Evolutionary conservation across 805 yeast species (phyloP).

Genomic region (Schwanniomyces yamadae): DNA sequence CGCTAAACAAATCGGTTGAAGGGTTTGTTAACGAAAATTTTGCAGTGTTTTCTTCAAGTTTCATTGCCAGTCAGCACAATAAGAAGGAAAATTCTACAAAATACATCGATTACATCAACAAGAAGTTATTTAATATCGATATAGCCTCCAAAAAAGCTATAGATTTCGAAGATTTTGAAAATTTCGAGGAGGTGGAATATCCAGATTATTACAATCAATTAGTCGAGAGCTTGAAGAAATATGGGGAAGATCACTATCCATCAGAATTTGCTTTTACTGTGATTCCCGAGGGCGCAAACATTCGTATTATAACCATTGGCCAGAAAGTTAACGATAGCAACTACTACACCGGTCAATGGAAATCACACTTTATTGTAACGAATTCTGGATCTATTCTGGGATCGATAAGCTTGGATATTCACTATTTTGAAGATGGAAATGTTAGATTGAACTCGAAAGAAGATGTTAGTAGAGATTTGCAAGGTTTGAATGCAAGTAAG

Average conservation of each 20-base stretch:
- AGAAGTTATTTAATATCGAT: slow-evolving; percentile 58
- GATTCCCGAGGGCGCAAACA: slow-evolving; percentile 33
- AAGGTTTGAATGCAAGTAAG: slow-evolving; percentile 23
- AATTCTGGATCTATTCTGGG: slow-evolving; percentile 45
- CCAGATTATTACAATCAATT: slow-evolving; percentile 30
- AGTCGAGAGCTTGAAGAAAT: slow-evolving; percentile 39
- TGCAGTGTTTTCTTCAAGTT: slow-evolving; percentile 26
- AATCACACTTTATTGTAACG: slow-evolving; percentile 56
- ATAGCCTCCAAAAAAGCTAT: slow-evolving; percentile 47
- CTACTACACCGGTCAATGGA: slow-evolving; percentile 90
- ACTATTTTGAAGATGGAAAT: slow-evolving; percentile 95
- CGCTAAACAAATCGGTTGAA: slow-evolving; percentile 29
- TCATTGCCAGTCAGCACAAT: slow-evolving; percentile 33
- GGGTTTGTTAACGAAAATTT: slow-evolving; percentile 27
- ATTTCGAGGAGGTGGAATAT: slow-evolving; percentile 17
- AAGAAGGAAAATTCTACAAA: slow-evolving; percentile 40
- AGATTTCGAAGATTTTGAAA: slow-evolving; percentile 49
- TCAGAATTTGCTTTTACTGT: slow-evolving; percentile 47
- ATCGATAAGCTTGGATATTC: slow-evolving; percentile 66
- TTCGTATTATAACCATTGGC: slow-evolving; percentile 62
- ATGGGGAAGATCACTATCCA: slow-evolving; percentile 68
- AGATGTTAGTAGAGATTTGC: slow-evolving; percentile 22
- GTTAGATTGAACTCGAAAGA: slow-evolving; percentile 64
- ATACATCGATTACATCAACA: slow-evolving; percentile 49
- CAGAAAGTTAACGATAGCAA: slow-evolving; percentile 71